Evolutionary conservation across 2,329 filamentous ascomycete species (phyloP).

Genomic region (Exophiala oligosperma): DNA sequence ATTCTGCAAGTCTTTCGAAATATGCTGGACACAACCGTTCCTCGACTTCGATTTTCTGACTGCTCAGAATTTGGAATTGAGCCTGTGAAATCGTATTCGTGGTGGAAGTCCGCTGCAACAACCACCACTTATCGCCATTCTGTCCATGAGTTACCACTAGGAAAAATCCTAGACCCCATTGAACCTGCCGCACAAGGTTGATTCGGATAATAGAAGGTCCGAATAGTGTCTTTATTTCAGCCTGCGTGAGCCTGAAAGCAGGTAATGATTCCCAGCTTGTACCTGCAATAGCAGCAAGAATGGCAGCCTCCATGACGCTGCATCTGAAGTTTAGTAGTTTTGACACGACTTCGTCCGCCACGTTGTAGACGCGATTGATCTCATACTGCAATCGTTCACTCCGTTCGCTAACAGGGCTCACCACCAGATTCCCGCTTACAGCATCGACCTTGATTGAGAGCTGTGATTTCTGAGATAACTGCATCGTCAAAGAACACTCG

Average conservation of each 20-base stretch:
- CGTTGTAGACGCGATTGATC: conserved; percentile 58
- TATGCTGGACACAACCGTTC: conserved; percentile 21
- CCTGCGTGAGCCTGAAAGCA: conserved; percentile 37
- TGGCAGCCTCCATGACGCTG: conserved; percentile 21
- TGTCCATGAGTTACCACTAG: conserved; percentile 70
- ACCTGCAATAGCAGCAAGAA: conserved; percentile 14
- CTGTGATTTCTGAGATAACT: conserved; percentile 64
- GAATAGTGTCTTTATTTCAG: conserved; percentile 59
- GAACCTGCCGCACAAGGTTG: conserved; percentile 67
- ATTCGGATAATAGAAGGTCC: conserved; percentile 63
- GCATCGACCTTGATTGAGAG: conserved; percentile 70
- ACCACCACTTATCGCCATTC: conserved; percentile 76
- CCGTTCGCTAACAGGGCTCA: conserved; percentile 64
- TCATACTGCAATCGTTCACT: conserved; percentile 61
- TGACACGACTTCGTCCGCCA: conserved; percentile 40
- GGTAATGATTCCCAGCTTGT: conserved; percentile 42
- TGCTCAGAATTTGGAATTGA: conserved; percentile 16
- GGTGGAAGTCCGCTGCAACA: conserved; percentile 47
- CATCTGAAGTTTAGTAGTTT: conserved; percentile 31
- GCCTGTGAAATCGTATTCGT: not conserved
- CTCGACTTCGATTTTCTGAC: conserved; percentile 19
- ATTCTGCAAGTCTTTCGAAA: conserved; percentile 24
- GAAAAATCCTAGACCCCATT: conserved; percentile 74
- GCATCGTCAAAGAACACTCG: conserved; percentile 67
- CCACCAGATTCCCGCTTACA: conserved; percentile 71